Base-by-base conservation (phyloP, 1,284 basidiomycete species). In the Malassezia cuniculi region DNA sequence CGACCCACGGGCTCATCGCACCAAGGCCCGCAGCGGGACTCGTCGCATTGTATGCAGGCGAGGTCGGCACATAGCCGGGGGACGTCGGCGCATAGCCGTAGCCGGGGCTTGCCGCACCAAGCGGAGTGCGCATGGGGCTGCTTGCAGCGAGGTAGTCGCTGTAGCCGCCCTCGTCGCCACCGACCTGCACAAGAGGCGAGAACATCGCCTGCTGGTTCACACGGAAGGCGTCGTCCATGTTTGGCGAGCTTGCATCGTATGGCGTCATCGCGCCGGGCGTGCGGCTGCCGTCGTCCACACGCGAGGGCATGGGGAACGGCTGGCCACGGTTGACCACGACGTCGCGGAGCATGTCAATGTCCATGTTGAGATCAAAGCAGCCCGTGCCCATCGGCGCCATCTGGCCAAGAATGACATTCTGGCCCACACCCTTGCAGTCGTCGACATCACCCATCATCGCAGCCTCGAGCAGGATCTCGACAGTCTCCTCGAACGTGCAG, bases 401-500 rank as follows among this genome's bases (percentile, higher is more conserved):
- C 71, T 97, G 93, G 14, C 93, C 93, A 49, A 97, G 84, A 74
- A 99, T 78, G 28, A 99, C 86, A 61, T 95, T 97, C 74, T 97
- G 90, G 7, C 90, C 90, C 16, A 99, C 81, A 50, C 93, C 93
- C 49, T 85, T 84, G 69, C 93, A 97, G 61, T 97, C 89, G 55
- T 97, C 93, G 68, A 86, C 82, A 71, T 97, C 90, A 39, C 93
- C 93, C 30, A 90, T 83, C 2, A 90, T 86, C 0, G 93, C 93
- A 0, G 93, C 93, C 68, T 99, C 93, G 79, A 97, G 89, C 41
- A 99, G 71, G 55, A 99, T 94, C 69, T 99, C 93, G 48, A 95
- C 93, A 0, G 93, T 97, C 74, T 97, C 93, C 69, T 97, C 93
- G 74, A 97, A 97, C 3, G 93, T 95, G 70, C 87, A 95, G 33